These are phyloP conservation scores for Sclerospora graminicola DNA, from an alignment of 352 stramenopile genomes.

Conservation along the genomic window DNA sequence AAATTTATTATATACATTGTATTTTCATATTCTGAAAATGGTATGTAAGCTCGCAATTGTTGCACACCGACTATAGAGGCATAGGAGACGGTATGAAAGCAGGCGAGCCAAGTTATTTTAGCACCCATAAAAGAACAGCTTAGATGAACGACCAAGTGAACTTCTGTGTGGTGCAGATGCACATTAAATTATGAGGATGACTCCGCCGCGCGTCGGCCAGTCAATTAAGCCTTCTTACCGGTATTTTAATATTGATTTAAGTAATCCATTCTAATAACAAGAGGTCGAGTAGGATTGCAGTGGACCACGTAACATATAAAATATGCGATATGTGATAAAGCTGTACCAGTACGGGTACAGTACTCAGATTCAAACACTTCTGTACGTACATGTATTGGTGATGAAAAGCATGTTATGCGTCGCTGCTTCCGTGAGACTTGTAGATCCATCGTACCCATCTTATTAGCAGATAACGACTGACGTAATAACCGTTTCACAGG, in stretches of 20 bases:
- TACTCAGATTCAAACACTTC: no score
- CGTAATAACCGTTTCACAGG: no score
- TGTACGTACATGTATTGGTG: no score
- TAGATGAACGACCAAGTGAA: conserved; percentile 23
- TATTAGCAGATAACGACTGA: no score
- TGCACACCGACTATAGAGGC: conserved; percentile 43
- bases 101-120: conserved; percentile 35
- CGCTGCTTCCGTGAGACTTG: no score
- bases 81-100: conserved; percentile 43
- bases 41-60: conserved; percentile 50
- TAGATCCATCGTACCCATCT: no score
- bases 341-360: no score
- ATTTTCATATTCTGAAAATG: not conserved
- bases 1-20: no score
- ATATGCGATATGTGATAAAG: not conserved
- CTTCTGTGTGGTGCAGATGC: conserved; percentile 51
- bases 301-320: not conserved
- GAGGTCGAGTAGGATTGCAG: no score
- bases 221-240: conserved; percentile 1
- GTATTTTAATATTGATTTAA: not conserved
- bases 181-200: no score
- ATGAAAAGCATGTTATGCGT: no score
- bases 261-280: no score
- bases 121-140: conserved; percentile 41
- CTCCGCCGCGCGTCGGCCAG: conserved; percentile 6